These are phyloP conservation scores for Ceriops decandra DNA, from an alignment of 345 rosid species.

Conservation along the genomic window DNA sequence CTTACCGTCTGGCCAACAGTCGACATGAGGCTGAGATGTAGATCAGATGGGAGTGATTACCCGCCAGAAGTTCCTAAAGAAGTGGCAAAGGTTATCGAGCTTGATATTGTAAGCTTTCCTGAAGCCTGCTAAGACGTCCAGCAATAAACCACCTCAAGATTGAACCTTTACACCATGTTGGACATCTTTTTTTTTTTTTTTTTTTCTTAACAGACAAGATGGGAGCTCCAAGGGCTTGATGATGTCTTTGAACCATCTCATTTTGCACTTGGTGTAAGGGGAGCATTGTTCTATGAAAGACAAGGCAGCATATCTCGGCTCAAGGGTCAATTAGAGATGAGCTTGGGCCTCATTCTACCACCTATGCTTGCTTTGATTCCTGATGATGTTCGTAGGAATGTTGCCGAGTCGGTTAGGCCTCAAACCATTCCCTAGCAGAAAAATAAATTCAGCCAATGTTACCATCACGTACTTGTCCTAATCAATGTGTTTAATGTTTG, in stretches of 20 bases:
- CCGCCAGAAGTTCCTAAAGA: constrained; percentile 56
- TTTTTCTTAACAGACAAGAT: constrained; percentile 45
- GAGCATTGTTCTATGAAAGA: constrained; percentile 61
- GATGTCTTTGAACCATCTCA: constrained; percentile 51
- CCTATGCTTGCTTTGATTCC: constrained; percentile 66
- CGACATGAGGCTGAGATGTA: constrained; percentile 76
- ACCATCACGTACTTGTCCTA: not conserved
- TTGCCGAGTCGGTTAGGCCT: constrained; percentile 59
- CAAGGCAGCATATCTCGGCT: constrained; percentile 46
- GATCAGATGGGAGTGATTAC: constrained; percentile 62
- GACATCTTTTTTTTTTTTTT: too few relatives aligned
- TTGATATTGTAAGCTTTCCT: constrained; percentile 55
- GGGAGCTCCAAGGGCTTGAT: constrained; percentile 82
- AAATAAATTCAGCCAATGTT: not conserved
- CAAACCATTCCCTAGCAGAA: not conserved
- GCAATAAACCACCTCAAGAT: too few relatives aligned
- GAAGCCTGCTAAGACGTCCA: not conserved
- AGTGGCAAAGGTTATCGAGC: constrained; percentile 66
- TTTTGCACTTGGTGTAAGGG: constrained; percentile 61
- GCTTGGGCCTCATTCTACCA: constrained; percentile 69
- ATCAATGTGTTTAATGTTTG: not conserved
- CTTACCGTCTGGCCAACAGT: constrained; percentile 73
- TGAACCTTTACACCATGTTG: too few relatives aligned
- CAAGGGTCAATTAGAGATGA: constrained; percentile 75
- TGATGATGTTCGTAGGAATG: constrained; percentile 50